phyloP scores from a whole-genome alignment of 129 eudicot genomes.

The Chrysanthemum seticuspe region DNA sequence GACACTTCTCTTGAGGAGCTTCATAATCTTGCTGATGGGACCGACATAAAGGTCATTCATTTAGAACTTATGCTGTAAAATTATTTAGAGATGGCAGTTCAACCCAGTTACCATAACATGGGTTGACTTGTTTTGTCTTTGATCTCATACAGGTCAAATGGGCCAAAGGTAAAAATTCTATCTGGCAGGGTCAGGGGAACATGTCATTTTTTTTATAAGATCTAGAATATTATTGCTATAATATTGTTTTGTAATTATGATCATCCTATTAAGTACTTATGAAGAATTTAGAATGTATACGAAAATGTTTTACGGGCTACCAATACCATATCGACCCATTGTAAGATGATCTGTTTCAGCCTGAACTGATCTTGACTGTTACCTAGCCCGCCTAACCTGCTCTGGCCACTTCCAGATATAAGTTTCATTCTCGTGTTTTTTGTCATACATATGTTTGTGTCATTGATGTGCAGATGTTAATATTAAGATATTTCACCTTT shows the following conservation, averaged over 20 bases:
- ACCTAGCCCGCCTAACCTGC: neutral
- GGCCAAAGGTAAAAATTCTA: constrained; percentile 1
- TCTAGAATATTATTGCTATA: neutral
- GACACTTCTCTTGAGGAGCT: constrained; percentile 81
- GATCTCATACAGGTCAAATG: neutral
- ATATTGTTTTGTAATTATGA: neutral
- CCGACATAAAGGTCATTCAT: constrained; percentile 79
- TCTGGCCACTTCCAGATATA: neutral
- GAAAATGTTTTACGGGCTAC: neutral
- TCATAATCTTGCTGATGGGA: constrained; percentile 88
- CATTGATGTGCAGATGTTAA: constrained; percentile 13
- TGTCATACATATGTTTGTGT: neutral
- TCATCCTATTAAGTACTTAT: neutral
- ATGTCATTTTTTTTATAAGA: neutral
- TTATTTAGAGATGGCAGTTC: neutral
- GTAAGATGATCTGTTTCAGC: neutral
- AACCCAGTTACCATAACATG: neutral
- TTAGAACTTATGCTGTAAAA: constrained; percentile 1
- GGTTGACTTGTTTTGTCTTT: neutral
- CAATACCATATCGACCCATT: neutral
- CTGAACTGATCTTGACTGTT: too few species aligned
- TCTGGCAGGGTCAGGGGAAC: neutral
- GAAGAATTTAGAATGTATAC: neutral
- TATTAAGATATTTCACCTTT: constrained; percentile 15
- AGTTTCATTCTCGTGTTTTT: neutral